A percentile compares a stretch with the other conserved stretches of the same genome.
These are phyloP conservation scores for Fusarium tricinctum DNA, from an alignment of 2,329 filamentous ascomycete genomes.

Conservation along the genomic window DNA sequence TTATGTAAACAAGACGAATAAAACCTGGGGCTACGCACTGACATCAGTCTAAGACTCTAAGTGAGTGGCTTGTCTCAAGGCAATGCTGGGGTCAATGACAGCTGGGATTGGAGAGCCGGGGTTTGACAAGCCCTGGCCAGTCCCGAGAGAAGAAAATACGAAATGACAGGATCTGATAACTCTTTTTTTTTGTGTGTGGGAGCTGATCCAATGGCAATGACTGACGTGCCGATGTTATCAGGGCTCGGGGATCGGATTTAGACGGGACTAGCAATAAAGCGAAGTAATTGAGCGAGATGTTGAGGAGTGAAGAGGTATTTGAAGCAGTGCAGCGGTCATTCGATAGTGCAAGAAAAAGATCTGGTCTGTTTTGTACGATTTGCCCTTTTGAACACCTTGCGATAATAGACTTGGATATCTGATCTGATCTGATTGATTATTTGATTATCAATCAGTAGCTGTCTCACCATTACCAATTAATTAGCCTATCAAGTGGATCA, in stretches of 20 bases:
- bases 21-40: background rate
- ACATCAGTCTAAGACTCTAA: background rate
- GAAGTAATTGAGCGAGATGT: constrained; percentile 31
- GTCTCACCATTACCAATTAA: constrained; percentile 13
- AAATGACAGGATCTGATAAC: constrained; percentile 35
- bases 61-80: background rate
- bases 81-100: background rate
- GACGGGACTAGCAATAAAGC: constrained; percentile 34
- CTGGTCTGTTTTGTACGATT: background rate
- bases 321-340: background rate
- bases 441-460: constrained; percentile 40
- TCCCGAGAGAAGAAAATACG: background rate
- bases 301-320: constrained; percentile 15
- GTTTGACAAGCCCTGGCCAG: background rate
- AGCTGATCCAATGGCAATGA: constrained; percentile 32
- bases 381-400: background rate
- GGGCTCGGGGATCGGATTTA: constrained; percentile 39
- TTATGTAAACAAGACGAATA: background rate
- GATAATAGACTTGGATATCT: background rate
- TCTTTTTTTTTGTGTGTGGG: constrained; percentile 1
- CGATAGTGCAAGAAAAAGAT: background rate
- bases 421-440: constrained; percentile 27
- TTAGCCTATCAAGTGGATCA: constrained; percentile 29
- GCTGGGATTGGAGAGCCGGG: background rate
- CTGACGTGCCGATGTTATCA: constrained; percentile 27